These are phyloP conservation scores for Mucor racemosus DNA, from an alignment of 371 early-diverging fungal species.

Conservation along the genomic window DNA sequence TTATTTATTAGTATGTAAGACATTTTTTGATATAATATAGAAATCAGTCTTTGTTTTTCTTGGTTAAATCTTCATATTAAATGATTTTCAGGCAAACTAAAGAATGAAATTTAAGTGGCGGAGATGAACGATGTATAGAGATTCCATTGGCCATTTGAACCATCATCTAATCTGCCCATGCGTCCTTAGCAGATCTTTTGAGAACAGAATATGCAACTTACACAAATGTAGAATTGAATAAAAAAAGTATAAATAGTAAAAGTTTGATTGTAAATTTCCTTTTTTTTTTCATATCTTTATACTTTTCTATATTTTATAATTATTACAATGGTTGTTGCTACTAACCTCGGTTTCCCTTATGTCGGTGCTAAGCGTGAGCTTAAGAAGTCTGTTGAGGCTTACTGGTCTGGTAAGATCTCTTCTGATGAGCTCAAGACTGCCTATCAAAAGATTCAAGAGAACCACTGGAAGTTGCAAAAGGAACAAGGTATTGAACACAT, in stretches of 20 bases:
- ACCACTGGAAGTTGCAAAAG: constrained; percentile 89
- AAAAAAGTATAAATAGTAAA: background rate
- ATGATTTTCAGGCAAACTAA: background rate
- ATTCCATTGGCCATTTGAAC: constrained; percentile 11
- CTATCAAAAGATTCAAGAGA: constrained; percentile 79
- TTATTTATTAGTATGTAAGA: no score
- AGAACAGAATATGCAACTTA: background rate
- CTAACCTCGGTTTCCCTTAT: constrained; percentile 82
- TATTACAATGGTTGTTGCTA: constrained; percentile 65
- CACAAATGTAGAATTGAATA: background rate
- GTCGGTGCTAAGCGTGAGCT: constrained; percentile 89
- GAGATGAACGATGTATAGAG: constrained; percentile 2
- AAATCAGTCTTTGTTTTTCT: background rate
- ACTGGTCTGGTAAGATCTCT: constrained; percentile 90
- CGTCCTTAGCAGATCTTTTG: constrained; percentile 15
- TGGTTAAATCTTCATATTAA: background rate
- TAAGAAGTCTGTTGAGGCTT: constrained; percentile 87
- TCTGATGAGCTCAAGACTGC: constrained; percentile 74
- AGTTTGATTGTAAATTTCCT: background rate
- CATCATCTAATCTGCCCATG: constrained; percentile 21
- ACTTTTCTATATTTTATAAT: constrained; percentile 7
- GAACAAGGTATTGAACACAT: constrained; percentile 82
- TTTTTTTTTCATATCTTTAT: constrained; percentile 5
- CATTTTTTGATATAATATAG: background rate
- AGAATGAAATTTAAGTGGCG: background rate